Conservation (phyloP, 1,139 yeast species). For the Debaryomyces fabryi region DNA sequence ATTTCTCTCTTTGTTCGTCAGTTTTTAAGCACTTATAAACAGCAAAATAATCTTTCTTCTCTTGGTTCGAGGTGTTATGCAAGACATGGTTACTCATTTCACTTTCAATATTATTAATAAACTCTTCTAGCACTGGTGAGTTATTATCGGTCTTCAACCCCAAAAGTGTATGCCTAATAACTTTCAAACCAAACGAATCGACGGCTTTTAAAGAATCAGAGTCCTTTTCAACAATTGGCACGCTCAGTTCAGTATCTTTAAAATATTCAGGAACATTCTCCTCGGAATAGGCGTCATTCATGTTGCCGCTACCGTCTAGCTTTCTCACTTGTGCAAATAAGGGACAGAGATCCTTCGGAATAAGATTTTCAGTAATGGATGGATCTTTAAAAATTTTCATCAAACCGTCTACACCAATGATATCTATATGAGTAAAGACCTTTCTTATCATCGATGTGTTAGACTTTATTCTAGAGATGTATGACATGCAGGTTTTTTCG, state of each 20-base stretch:
- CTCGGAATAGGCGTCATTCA: conserved; percentile 12
- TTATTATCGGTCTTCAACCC: conserved; percentile 54
- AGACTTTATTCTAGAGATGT: conserved; percentile 10
- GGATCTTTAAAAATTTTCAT: conserved; percentile 36
- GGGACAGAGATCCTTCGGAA: conserved; percentile 38
- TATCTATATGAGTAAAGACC: conserved; percentile 66
- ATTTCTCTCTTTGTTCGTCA: conserved; percentile 55
- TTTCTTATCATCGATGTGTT: conserved; percentile 23
- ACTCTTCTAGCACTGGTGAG: conserved; percentile 30
- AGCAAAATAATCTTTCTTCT: conserved; percentile 63
- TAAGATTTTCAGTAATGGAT: conserved; percentile 28
- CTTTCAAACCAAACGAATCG: conserved; percentile 77
- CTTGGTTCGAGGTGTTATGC: conserved; percentile 35
- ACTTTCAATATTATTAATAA: conserved; percentile 39
- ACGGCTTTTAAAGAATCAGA: conserved; percentile 66
- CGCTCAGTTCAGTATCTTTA: conserved; percentile 23
- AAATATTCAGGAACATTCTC: conserved; percentile 34
- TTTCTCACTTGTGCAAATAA: conserved; percentile 32
- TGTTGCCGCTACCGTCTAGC: conserved; percentile 12
- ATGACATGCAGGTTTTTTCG: conserved; percentile 16
- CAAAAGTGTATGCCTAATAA: conserved; percentile 74
- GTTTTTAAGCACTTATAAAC: conserved; percentile 55
- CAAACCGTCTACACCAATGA: conserved; percentile 68
- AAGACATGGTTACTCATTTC: conserved; percentile 28
- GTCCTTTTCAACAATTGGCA: conserved; percentile 49